Evolutionary conservation across 1,284 basidiomycete genomes (phyloP).

Genomic region (Leucoagaricus sp.): DNA sequence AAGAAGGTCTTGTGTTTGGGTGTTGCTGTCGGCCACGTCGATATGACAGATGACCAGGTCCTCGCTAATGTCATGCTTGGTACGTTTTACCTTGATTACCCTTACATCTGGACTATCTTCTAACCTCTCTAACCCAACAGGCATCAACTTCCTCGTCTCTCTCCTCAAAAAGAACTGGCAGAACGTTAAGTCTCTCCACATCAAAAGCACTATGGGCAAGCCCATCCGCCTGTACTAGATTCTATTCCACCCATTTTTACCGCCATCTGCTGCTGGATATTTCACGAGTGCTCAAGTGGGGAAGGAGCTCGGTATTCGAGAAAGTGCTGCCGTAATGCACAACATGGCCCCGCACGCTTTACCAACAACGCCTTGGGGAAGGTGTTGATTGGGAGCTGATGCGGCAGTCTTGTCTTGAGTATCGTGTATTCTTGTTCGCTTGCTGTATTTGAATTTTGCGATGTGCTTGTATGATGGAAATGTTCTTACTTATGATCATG

Average conservation of each 20-base stretch:
- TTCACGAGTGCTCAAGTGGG: constrained; percentile 9
- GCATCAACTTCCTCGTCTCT: constrained; percentile 99
- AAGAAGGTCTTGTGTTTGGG: constrained; percentile 99
- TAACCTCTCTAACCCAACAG: constrained; percentile 36
- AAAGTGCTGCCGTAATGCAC: constrained; percentile 59
- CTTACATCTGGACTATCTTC: background rate
- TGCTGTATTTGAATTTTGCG: background rate
- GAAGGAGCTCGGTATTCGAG: constrained; percentile 16
- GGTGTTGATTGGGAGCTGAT: constrained; percentile 88
- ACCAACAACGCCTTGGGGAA: constrained; percentile 77
- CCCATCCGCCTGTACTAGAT: constrained; percentile 68
- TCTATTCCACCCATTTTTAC: background rate
- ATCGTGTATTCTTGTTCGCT: background rate
- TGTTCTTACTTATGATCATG: constrained; percentile 5
- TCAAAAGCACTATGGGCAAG: constrained; percentile 99
- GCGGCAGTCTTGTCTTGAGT: constrained; percentile 25
- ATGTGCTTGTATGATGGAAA: constrained; percentile 2
- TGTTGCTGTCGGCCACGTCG: constrained; percentile 96
- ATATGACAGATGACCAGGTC: constrained; percentile 98
- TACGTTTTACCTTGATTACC: constrained; percentile 44
- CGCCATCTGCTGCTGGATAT: background rate
- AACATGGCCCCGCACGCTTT: constrained; percentile 91
- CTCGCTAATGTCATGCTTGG: constrained; percentile 97
- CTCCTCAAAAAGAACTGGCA: constrained; percentile 99
- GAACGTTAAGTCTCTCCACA: constrained; percentile 98